Base-by-base conservation (phyloP, 2,329 filamentous ascomycete species). In the Aspergillus nomiae region DNA sequence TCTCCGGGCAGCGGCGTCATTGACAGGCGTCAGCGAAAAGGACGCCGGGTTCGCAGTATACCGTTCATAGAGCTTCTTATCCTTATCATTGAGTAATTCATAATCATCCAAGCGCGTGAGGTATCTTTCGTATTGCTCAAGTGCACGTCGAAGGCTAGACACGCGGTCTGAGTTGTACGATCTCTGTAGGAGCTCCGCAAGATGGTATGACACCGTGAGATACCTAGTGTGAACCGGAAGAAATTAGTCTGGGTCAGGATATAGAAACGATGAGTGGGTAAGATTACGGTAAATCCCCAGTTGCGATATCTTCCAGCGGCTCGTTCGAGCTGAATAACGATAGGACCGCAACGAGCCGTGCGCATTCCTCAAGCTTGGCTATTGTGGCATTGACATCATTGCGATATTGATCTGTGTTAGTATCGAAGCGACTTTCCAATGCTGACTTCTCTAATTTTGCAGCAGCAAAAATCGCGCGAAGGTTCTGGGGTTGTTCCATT, bases 301-400 rank as follows among this genome's bases (percentile, higher is more conserved):
- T 96, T 16, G 91, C 83, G 36, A 97, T 82, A 79, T 99, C 95
- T 65, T 99, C 95, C 45, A 94, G 79, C 0, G 87, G 86, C 78
- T 99, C 95, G 78, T 99, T 99, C 41, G 89, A 84, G 69, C 92
- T 97, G 85, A 98, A 98, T 59, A 99, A 83, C 0, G 91, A 90
- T 30, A 95, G 83, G 63, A 87, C 84, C 67, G 87, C 83, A 67
- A 92, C 87, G 61, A 91, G 86, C 63, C 86, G 82, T 63, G 90
- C 83, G 76, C 91, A 94, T 76, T 90, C 84, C 71, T 90, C 84
- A 79, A 96, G 94, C 59, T 88, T 85, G 66, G 85, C 79, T 69
- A 96, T 87, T 46, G 91, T 87, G 45, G 83, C 79, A 63, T 83
- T 82, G 69, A 97, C 84, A 70, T 88, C 87, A 68, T 89, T 85